Base-by-base conservation (phyloP, 257 asterid genomes). In the Nemophila menziesii region DNA sequence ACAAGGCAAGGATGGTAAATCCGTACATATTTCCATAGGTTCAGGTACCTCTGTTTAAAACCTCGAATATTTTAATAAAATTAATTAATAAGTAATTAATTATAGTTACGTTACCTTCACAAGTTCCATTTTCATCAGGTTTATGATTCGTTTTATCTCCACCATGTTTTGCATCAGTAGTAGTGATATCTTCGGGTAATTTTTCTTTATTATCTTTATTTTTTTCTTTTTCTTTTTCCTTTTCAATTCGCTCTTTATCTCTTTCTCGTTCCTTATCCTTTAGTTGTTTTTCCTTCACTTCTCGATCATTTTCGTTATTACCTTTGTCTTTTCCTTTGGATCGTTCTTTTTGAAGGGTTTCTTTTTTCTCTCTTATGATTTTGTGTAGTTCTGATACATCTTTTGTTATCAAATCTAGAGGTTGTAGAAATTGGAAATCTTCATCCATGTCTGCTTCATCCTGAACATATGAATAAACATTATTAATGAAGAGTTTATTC, bases 381-480 rank as follows among this genome's bases (percentile, higher is more conserved):
- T 68, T 80, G 45, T 67, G 94, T 39, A 87, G 78, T 64, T 87
- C 97, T 43, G 58, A 49, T 15, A 74, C 92, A 49, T 82, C 83
- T 65, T 87, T 87, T 17, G 97, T 82, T 41, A 87, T 83, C 57
- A 87, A 86, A 63, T 87, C 97, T 64, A 82, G 64, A 56, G 97
- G 93, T 55, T 79, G 76, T 42, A 87, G 60, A 62, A 82, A 75
- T 71, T 75, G 93, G 58, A 87, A 87, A 67, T 82, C 95, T 49
- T 78, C 94, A 43, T 82, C 93, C 39, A 64, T 50, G 44, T 77
- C 92, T 49, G 75, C 63, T 66, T 82, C 89, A 42, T 73, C 92
- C 97, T 87, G 85, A 56, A 61, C 14, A 67, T 33, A 52, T 66
- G 57, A 74, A 56, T 49, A 46, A 61, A 16, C 19, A 54, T 61